Evolutionary conservation across 305 asterid species (phyloP).

Genomic region (Ilex paraguariensis): DNA sequence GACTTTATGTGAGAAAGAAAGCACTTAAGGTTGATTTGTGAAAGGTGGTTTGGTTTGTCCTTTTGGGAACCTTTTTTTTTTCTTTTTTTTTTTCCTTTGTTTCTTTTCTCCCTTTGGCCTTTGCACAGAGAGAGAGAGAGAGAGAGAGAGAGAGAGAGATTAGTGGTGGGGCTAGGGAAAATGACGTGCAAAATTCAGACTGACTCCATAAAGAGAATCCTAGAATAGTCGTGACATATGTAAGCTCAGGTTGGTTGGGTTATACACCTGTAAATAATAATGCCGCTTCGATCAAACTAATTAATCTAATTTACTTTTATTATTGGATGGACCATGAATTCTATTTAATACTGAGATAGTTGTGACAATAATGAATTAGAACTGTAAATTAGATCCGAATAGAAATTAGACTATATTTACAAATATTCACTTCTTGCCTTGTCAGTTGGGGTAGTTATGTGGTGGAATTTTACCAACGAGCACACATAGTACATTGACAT

Average conservation of each 20-base stretch:
- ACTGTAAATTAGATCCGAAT: no score
- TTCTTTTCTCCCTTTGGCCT: constrained; percentile 11
- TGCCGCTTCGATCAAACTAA: no score
- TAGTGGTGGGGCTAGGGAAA: constrained; percentile 66
- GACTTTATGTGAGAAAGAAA: constrained; percentile 65
- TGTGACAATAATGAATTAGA: no score
- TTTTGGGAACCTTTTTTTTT: constrained; percentile 44
- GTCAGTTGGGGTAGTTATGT: constrained; percentile 19
- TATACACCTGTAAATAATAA: no score
- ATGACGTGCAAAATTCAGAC: constrained; percentile 43
- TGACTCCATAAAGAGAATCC: constrained; percentile 43
- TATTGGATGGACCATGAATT: no score
- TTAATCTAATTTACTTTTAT: no score
- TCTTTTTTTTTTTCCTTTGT: constrained; percentile 7
- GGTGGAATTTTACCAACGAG: constrained; percentile 15
- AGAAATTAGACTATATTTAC: no score
- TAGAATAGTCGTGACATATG: constrained; percentile 25
- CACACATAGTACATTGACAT: constrained; percentile 3
- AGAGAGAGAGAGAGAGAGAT: constrained; percentile 17
- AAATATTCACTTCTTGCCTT: not conserved
- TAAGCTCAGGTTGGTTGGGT: no score
- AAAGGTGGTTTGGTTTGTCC: constrained; percentile 58
- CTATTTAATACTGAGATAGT: no score
- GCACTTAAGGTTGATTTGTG: constrained; percentile 37
- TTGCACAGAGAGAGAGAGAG: constrained; percentile 26